Percentiles rank a stretch among this genome's conserved stretches.
These are phyloP conservation scores for Cetradonia linearis DNA, from an alignment of 495 filamentous ascomycete genomes.

Conservation along the genomic window DNA sequence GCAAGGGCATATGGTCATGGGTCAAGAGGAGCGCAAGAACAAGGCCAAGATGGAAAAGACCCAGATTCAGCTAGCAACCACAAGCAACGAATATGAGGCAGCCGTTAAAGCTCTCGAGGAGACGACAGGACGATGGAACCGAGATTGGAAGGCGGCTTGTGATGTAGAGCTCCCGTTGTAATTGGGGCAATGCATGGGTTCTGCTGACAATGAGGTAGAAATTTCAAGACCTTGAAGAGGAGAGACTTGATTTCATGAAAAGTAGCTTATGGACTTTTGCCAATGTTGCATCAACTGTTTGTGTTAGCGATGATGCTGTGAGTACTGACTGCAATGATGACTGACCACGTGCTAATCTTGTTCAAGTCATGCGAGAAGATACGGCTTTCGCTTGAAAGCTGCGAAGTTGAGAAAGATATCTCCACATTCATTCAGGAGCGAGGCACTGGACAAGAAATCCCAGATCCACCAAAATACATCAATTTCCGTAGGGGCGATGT, in stretches of 20 bases:
- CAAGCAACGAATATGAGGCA: constrained; percentile 86
- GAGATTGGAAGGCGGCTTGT: constrained; percentile 94
- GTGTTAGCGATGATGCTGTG: constrained; percentile 90
- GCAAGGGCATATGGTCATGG: constrained; percentile 99
- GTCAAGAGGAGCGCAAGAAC: constrained; percentile 97
- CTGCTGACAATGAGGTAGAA: constrained; percentile 47
- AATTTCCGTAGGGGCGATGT: constrained; percentile 93
- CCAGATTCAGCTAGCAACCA: constrained; percentile 81
- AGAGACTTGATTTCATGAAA: constrained; percentile 92
- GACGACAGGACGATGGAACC: constrained; percentile 91
- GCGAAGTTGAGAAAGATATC: constrained; percentile 96
- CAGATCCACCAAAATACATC: constrained; percentile 94
- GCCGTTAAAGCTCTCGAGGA: constrained; percentile 91
- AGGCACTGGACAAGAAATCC: constrained; percentile 94
- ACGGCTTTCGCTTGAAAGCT: constrained; percentile 84
- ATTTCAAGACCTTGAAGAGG: constrained; percentile 98
- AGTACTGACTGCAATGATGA: constrained; percentile 24
- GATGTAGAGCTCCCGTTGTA: constrained; percentile 44
- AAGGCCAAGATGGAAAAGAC: constrained; percentile 99
- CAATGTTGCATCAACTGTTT: constrained; percentile 96
- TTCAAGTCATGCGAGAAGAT: constrained; percentile 82
- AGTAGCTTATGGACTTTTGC: constrained; percentile 96
- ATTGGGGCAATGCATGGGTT: neutral
- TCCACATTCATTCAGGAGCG: constrained; percentile 74
- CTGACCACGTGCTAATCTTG: constrained; percentile 21